These are phyloP conservation scores for Xerocomellus amylosporus DNA, from an alignment of 768 basidiomycete genomes.

Conservation along the genomic window DNA sequence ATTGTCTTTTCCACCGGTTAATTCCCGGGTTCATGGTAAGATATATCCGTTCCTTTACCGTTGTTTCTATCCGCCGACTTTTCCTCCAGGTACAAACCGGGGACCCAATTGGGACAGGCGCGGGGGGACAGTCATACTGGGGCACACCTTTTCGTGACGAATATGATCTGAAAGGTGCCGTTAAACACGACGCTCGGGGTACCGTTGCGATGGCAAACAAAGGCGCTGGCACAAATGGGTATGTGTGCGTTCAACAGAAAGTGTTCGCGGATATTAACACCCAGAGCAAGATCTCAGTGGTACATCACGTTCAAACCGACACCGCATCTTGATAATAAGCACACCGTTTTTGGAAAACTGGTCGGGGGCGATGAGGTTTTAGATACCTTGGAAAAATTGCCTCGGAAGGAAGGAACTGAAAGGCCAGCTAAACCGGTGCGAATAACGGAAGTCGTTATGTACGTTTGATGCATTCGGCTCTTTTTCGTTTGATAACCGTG, in stretches of 20 bases:
- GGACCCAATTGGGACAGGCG: constrained; percentile 93
- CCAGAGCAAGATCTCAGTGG: constrained; percentile 75
- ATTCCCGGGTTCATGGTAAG: constrained; percentile 94
- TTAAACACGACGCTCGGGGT: constrained; percentile 82
- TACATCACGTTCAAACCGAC: constrained; percentile 86
- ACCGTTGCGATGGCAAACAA: constrained; percentile 94
- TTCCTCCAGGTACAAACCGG: constrained; percentile 85
- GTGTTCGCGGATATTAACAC: neutral
- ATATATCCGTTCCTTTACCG: neutral
- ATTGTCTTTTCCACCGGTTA: constrained; percentile 86
- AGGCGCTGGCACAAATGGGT: constrained; percentile 88
- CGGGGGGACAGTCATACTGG: constrained; percentile 93
- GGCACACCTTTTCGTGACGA: constrained; percentile 96
- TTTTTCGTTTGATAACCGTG: constrained; percentile 5
- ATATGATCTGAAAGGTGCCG: constrained; percentile 82
- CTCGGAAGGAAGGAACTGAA: constrained; percentile 81
- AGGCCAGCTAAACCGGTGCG: constrained; percentile 81
- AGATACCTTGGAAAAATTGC: constrained; percentile 76
- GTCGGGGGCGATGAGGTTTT: constrained; percentile 95
- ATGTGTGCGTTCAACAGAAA: constrained; percentile 13
- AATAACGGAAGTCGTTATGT: constrained; percentile 88
- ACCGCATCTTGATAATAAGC: constrained; percentile 86
- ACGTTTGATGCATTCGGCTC: constrained; percentile 27
- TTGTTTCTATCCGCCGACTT: neutral
- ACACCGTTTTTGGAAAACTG: constrained; percentile 95